These are phyloP conservation scores for Pleurotus giganteus DNA, from an alignment of 768 basidiomycete species.

Conservation along the genomic window DNA sequence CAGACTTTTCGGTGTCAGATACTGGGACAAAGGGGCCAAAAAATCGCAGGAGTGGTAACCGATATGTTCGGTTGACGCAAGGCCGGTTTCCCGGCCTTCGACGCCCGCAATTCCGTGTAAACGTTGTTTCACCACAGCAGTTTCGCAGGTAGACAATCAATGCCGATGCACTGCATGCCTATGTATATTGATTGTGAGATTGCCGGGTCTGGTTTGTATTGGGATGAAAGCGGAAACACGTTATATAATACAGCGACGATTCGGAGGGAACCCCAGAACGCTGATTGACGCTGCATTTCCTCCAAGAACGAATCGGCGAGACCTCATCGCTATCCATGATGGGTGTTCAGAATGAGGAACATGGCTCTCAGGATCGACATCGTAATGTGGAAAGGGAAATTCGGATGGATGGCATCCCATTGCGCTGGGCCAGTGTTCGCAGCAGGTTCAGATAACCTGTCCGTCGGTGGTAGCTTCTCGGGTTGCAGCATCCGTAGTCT, in stretches of 20 bases:
- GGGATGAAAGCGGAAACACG: background rate
- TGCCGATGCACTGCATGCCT: background rate
- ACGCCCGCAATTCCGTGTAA: slow-evolving; percentile 6
- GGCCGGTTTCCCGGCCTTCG: slow-evolving; percentile 9
- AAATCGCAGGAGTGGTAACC: slow-evolving; percentile 11
- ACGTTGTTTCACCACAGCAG: background rate
- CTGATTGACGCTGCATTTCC: background rate
- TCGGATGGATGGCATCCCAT: background rate
- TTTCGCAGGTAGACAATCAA: background rate
- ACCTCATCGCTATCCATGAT: background rate
- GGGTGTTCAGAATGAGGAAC: background rate
- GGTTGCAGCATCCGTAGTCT: slow-evolving; percentile 1
- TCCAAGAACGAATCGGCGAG: slow-evolving; percentile 2
- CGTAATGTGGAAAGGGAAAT: background rate
- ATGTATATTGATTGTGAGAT: background rate
- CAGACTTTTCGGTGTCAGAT: slow-evolving; percentile 2
- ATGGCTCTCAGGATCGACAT: slow-evolving; percentile 4
- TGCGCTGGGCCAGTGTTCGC: slow-evolving; percentile 6
- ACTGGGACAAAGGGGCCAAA: slow-evolving; percentile 2
- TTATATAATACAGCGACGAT: background rate
- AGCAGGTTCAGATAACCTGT: slow-evolving; percentile 9
- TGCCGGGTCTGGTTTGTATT: background rate
- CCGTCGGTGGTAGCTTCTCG: slow-evolving; percentile 2
- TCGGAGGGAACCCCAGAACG: background rate
- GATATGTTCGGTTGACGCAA: slow-evolving; percentile 9